Base-by-base conservation (phyloP, 257 asterid genomes). In the Salvia miltiorrhiza region DNA sequence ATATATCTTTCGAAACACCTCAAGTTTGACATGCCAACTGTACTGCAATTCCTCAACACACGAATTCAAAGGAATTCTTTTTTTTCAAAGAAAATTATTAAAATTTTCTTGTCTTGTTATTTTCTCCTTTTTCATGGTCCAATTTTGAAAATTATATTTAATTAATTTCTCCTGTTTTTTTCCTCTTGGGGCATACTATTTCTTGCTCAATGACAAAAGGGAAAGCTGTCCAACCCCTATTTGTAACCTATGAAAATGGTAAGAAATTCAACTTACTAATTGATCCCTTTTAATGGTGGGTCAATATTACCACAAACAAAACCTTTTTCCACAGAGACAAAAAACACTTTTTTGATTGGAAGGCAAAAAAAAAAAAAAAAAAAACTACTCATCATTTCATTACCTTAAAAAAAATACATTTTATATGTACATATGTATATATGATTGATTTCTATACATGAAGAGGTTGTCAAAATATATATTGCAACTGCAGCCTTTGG, bases 311-410 rank as follows among this genome's bases (percentile, higher is more conserved):
- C 73, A 56, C 63, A 56, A 17, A 21, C 63, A 66, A 26, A 26
- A 16, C n/a, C 69, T 32, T 44, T 57, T 10, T 33, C 26, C 26
- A 28, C 23, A 37, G 20, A 53, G 73, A 74, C 78, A 47, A 74
- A 66, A 67, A 67, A 41, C 68, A 26, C 73, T 73, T 73, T 66
- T 47, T 45, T 57, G n/a, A 9, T 24, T 63, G 24, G 24, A 5
- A 3, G 26, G 49, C 44, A 45, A 20, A 1, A 69, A 41, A 40
- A 2, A 11, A 2, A 11, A 43, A 19, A 30, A 10, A 45, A n/a
- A 28, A 40, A 20, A 40, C 7, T 12, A 1, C 16, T 26, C 10
- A 53, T 24, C 44, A 33, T 59, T 57, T 70, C 3, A 54, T 28
- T 24, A 30, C 35, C 56, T n/a, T 30, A 57, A 57, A 57, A 54